Evolutionary conservation across 108 stramenopile species (phyloP).

Genomic region (Nitzschia palea): DNA sequence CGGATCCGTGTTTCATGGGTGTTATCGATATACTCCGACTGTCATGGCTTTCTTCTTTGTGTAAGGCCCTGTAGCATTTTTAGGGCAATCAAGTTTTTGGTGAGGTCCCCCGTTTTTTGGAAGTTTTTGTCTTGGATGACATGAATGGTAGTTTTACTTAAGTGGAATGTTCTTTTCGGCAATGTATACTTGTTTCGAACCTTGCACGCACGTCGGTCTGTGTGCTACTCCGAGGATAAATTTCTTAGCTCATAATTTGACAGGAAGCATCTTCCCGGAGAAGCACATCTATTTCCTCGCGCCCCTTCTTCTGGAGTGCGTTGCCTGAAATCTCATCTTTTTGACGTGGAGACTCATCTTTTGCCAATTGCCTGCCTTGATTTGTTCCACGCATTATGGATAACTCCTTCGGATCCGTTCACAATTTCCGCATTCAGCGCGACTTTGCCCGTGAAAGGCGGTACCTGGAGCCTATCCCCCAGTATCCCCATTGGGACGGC

Average conservation of each 20-base stretch:
- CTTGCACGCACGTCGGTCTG: background rate
- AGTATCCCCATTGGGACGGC: background rate
- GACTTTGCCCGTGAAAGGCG: background rate
- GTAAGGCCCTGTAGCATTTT: background rate
- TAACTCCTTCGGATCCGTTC: constrained; percentile 7
- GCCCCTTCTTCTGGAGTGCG: constrained; percentile 2
- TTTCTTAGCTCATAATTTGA: constrained; percentile 15
- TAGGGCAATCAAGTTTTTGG: background rate
- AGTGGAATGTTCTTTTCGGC: background rate
- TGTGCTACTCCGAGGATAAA: constrained; percentile 16
- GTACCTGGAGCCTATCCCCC: background rate
- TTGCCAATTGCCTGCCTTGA: constrained; percentile 1
- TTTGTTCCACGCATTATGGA: constrained; percentile 2
- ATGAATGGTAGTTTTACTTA: background rate
- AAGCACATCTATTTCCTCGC: constrained; percentile 1
- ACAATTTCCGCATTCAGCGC: constrained; percentile 4
- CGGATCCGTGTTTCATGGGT: background rate
- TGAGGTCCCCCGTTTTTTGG: background rate
- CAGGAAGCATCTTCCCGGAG: constrained; percentile 1
- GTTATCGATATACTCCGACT: background rate
- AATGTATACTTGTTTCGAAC: background rate
- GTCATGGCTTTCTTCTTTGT: too few species aligned
- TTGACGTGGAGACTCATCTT: constrained; percentile 21
- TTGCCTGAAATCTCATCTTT: constrained; percentile 20
- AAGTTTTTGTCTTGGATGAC: constrained; percentile 2